These are phyloP conservation scores for Fonsecaea multimorphosa DNA, from an alignment of 2,329 filamentous ascomycete genomes.

Conservation along the genomic window DNA sequence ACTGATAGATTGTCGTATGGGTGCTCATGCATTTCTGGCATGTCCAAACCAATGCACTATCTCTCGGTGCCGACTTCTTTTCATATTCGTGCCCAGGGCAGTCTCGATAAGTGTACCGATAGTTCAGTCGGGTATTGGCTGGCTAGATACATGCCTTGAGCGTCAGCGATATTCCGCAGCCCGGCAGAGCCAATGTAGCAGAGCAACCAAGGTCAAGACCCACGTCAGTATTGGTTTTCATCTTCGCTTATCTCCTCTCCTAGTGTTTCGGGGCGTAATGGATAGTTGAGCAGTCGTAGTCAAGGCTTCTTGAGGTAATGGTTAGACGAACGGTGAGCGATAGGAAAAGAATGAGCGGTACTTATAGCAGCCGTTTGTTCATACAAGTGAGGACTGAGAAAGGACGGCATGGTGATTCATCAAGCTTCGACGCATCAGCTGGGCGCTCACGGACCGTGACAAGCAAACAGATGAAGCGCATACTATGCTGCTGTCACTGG, in stretches of 20 bases:
- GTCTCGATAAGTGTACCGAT: neutral
- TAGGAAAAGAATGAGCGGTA: conserved; percentile 1
- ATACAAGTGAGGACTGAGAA: neutral
- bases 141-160: neutral
- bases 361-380: conserved; percentile 13
- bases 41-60: neutral
- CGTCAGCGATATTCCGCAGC: neutral
- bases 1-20: conserved; percentile 10
- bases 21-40: conserved; percentile 8
- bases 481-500: conserved; percentile 1
- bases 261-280: neutral
- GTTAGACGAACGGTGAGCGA: neutral
- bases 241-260: neutral
- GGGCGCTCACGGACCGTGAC: neutral
- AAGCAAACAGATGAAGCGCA: neutral
- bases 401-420: conserved; percentile 7
- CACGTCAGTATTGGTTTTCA: conserved; percentile 1
- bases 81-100: conserved; percentile 17
- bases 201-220: neutral
- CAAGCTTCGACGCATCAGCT: neutral
- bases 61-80: neutral
- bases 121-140: conserved; percentile 17
- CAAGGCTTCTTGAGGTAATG: neutral
- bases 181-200: too few species aligned
- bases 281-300: neutral